Percentiles rank a stretch among this genome's conserved stretches.
These are phyloP conservation scores for Phoma sp. DNA, from an alignment of 2,329 filamentous ascomycete genomes.

Conservation along the genomic window DNA sequence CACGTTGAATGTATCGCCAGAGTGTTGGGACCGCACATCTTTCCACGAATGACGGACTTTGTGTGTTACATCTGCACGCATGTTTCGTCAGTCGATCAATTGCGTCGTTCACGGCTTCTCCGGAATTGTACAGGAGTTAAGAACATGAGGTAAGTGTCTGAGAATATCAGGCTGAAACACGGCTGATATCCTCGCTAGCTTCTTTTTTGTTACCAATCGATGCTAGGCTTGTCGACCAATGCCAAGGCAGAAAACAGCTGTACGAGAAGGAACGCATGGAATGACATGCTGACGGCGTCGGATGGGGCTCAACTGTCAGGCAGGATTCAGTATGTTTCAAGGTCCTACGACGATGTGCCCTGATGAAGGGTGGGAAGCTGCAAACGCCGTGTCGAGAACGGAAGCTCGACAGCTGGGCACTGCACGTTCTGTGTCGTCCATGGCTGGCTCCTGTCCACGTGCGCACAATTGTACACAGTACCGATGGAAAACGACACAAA, in stretches of 20 bases:
- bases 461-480: no score
- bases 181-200: slow-evolving; percentile 1
- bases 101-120: background rate
- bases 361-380: background rate
- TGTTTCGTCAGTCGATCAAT: slow-evolving; percentile 5
- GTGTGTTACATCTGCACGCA: background rate
- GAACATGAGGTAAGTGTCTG: slow-evolving; percentile 26
- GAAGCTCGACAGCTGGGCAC: background rate
- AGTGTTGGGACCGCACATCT: background rate
- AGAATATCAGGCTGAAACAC: slow-evolving; percentile 35
- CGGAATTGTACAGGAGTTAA: slow-evolving; percentile 20
- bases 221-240: background rate
- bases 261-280: background rate
- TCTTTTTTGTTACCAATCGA: slow-evolving; percentile 3
- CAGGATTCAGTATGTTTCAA: background rate
- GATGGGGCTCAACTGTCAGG: background rate
- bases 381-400: background rate
- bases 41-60: slow-evolving; percentile 3
- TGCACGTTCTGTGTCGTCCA: background rate
- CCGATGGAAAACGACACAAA: background rate
- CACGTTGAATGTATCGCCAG: background rate
- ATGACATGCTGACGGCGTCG: background rate
- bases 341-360: background rate
- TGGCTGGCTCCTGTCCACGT: background rate
- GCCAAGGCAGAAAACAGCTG: background rate